Conservation (phyloP, 192 early-diverging fungal genomes). For the Backusella circina region DNA sequence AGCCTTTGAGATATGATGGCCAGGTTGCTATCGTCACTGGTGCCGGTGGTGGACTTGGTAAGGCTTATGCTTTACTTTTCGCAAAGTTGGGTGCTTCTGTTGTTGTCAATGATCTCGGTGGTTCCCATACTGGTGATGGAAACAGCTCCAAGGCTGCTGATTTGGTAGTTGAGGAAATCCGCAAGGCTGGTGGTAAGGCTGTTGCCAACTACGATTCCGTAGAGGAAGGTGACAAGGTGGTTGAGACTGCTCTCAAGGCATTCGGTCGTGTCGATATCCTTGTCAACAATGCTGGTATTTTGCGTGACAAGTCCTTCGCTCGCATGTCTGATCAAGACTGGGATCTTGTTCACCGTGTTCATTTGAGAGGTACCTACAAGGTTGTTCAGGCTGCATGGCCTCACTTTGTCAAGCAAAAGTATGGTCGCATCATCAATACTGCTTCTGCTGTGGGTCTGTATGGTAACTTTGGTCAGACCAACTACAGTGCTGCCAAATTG, state of each 20-base stretch:
- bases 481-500: constrained; percentile 72
- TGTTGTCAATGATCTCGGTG: constrained; percentile 88
- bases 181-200: constrained; percentile 77
- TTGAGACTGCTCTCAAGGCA: constrained; percentile 86
- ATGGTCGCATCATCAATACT: constrained; percentile 95
- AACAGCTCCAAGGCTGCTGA: constrained; percentile 53
- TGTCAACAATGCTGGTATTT: constrained; percentile 97
- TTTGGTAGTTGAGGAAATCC: constrained; percentile 81
- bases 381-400: constrained; percentile 95
- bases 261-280: constrained; percentile 81
- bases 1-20: constrained; percentile 64
- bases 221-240: constrained; percentile 92
- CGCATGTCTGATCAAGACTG: constrained; percentile 91
- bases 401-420: constrained; percentile 89
- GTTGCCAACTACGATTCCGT: constrained; percentile 94
- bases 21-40: constrained; percentile 88
- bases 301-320: constrained; percentile 92
- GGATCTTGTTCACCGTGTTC: constrained; percentile 90
- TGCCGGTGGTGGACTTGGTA: constrained; percentile 90
- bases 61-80: constrained; percentile 83
- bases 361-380: constrained; percentile 93
- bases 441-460: constrained; percentile 91
- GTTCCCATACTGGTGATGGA: constrained; percentile 46
- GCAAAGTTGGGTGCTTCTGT: constrained; percentile 80
- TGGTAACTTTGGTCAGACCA: constrained; percentile 78